phyloP scores from a whole-genome alignment of 1,139 yeast species.

The Suhomyces bokatorum region DNA sequence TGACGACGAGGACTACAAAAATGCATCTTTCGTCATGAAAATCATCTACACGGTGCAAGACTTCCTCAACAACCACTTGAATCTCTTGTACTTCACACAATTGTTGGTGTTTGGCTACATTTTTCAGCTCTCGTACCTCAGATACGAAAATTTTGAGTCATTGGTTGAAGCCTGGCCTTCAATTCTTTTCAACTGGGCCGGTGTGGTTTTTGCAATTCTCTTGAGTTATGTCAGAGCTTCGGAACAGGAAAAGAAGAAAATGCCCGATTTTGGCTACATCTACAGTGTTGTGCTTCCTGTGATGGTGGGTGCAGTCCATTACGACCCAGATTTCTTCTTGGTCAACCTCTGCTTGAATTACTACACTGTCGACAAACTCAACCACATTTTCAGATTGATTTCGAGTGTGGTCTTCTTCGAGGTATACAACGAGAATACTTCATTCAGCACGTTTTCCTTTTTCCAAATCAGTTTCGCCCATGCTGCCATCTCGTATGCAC shows the following conservation, averaged over 20 bases:
- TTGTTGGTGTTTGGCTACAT: conserved; percentile 32
- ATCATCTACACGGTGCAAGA: conserved; percentile 38
- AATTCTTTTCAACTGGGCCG: conserved; percentile 38
- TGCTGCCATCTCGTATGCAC: conserved; percentile 24
- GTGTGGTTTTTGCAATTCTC: conserved; percentile 32
- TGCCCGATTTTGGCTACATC: conserved; percentile 43
- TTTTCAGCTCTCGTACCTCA: conserved; percentile 33
- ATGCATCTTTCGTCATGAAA: conserved; percentile 13
- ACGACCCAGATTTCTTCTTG: conserved; percentile 27
- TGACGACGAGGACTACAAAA: conserved; percentile 15
- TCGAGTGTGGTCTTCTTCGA: conserved; percentile 33
- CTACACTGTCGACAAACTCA: conserved; percentile 35
- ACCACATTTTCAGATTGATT: conserved; percentile 31
- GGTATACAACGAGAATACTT: conserved; percentile 29
- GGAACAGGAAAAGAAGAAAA: conserved; percentile 16
- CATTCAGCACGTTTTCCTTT: conserved; percentile 22
- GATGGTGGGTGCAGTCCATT: conserved; percentile 24
- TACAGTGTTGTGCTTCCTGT: conserved; percentile 39
- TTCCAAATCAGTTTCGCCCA: conserved; percentile 29
- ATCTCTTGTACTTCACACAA: conserved; percentile 35
- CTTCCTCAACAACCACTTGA: conserved; percentile 38
- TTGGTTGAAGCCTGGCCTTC: conserved; percentile 24
- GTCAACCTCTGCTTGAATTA: conserved; percentile 41
- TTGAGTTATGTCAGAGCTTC: conserved; percentile 29
- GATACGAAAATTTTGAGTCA: conserved; percentile 19